Base-by-base conservation (phyloP, 1,284 basidiomycete species). In the Omphalotus olearius region DNA sequence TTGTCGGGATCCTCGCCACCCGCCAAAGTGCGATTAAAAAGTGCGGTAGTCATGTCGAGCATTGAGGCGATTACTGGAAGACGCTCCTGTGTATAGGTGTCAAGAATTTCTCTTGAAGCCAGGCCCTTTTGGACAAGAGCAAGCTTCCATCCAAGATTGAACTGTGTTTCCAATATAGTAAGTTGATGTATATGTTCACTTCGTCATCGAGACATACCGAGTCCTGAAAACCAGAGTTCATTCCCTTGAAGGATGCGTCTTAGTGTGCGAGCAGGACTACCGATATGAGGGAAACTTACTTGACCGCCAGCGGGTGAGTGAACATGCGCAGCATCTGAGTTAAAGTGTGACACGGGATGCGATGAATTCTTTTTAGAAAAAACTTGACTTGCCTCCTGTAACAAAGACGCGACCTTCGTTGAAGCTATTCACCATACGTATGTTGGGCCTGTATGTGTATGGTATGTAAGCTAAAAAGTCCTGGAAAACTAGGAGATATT, bases 101-200 rank as follows among this genome's bases (percentile, higher is more conserved):
- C 62, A 13, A 78, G 67, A 2, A 78, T 60, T 9, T 63, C 57
- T 3, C 64, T 58, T 9, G 64, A 53, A 11, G 73, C 66, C 23
- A 66, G 57, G 9, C 67, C 64, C 47, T 69, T 70, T 41, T 68
- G 60, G 2, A 74, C 72, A 11, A 76, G 62, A 4, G 73, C 70
- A 17, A 78, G 63, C 59, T 79, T 78, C 75, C 76, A 78, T 4
- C 66, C 70, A 16, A 79, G 63, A 47, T 74, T 74, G 51, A 65
- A 64, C 54, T 57, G 43, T 4, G 14, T 5, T 25, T 28, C 3
- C 26, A 35, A 17, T 43, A 30, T 41, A 39, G 51, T n/a, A 23
- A 25, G 33, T 9, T 23, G 26, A 28, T 28, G 5, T 28, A 28
- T 10, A 28, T 28, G 26, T 28, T n/a, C 5, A 6, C 18, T 14